Conservation (phyloP, 345 rosid genomes). For the Garcia nutans region DNA sequence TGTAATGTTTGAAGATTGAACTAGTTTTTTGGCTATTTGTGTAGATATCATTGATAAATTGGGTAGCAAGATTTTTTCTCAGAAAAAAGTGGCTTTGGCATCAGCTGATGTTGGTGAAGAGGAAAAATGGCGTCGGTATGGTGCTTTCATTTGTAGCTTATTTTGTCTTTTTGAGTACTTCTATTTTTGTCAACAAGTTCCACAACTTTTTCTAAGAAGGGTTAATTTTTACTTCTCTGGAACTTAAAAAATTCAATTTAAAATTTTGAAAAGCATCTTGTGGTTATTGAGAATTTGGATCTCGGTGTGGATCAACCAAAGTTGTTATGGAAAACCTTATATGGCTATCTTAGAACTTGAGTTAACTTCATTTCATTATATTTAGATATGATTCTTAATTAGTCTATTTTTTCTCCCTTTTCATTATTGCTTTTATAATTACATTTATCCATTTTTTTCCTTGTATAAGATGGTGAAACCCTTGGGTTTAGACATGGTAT, state of each 20-base stretch:
- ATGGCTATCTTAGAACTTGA: neutral
- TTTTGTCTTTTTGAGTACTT: neutral
- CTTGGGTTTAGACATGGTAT: no score
- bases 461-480: neutral
- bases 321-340: neutral
- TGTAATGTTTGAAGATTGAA: neutral
- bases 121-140: slow-evolving; percentile 75
- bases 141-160: neutral
- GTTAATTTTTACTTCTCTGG: no score
- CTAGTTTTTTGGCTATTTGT: neutral
- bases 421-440: neutral
- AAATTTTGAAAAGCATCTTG: neutral
- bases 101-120: slow-evolving; percentile 59
- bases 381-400: neutral
- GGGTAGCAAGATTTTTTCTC: neutral
- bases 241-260: no score
- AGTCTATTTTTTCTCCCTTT: neutral
- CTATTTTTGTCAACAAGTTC: no score
- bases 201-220: no score
- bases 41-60: slow-evolving; percentile 68
- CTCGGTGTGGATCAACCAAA: neutral
- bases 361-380: neutral
- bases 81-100: slow-evolving; percentile 17
- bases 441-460: neutral
- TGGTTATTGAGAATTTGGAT: neutral